A percentile compares a stretch with the other conserved stretches of the same genome.
Conservation (phyloP, 768 basidiomycete genomes). For the Xanthoconium purpureum region DNA sequence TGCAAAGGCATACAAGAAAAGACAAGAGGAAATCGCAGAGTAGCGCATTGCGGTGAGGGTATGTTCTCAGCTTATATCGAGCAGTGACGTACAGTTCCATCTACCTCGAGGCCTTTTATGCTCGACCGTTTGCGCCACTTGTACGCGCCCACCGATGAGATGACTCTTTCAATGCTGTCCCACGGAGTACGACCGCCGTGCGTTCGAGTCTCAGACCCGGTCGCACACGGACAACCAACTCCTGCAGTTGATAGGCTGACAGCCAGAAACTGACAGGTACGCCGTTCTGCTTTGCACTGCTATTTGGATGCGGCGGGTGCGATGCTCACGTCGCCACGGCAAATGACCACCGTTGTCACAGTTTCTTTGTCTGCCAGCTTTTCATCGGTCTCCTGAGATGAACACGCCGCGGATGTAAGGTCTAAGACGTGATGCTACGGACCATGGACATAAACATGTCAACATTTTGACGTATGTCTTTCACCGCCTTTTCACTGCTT, state of each 20-base stretch:
- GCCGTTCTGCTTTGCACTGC: constrained; percentile 8
- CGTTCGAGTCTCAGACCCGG: not conserved
- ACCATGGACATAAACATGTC: too few species aligned
- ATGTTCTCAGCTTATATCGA: not conserved
- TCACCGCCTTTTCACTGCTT: not conserved
- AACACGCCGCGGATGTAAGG: not conserved
- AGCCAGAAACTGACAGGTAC: not conserved
- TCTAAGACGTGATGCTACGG: not conserved
- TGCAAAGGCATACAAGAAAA: constrained; percentile 15
- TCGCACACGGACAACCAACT: not conserved
- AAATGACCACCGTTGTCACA: not conserved
- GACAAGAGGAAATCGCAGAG: constrained; percentile 3
- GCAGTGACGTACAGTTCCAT: not conserved
- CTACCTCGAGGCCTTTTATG: constrained; percentile 13
- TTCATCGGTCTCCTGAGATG: not conserved
- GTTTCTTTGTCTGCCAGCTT: not conserved
- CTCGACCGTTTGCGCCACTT: constrained; percentile 7
- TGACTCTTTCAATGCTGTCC: not conserved
- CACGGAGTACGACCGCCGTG: not conserved
- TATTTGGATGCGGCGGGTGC: not conserved
- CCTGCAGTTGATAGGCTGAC: not conserved
- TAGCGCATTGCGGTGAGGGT: constrained; percentile 17
- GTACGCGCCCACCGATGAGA: constrained; percentile 6
- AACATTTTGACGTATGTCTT: not conserved
- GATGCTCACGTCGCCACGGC: constrained; percentile 5